phyloP scores from a whole-genome alignment of 768 basidiomycete genomes.

The Lactarius akahatsu region DNA sequence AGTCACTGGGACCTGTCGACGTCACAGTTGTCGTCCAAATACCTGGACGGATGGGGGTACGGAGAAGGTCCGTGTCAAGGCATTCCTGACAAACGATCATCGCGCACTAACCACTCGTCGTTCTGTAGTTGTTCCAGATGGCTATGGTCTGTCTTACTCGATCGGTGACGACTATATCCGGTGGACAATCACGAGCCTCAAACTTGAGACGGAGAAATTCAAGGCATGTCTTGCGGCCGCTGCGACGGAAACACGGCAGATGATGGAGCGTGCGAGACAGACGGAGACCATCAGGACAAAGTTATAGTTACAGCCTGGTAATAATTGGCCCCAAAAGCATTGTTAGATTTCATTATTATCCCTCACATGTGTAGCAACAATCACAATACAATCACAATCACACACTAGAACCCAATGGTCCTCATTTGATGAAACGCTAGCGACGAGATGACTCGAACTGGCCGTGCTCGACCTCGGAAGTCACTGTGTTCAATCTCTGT shows the following conservation, averaged over 20 bases:
- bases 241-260: slow-evolving; percentile 68
- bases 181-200: slow-evolving; percentile 86
- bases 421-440: too few relatives aligned
- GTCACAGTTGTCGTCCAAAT: slow-evolving; percentile 79
- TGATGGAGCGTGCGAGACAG: slow-evolving; percentile 63
- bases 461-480: too few relatives aligned
- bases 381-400: too few relatives aligned
- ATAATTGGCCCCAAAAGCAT: background rate
- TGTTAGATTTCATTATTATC: background rate
- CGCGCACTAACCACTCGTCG: background rate
- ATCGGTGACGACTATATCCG: slow-evolving; percentile 83
- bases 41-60: slow-evolving; percentile 95
- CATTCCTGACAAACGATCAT: background rate
- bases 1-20: slow-evolving; percentile 94
- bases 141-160: slow-evolving; percentile 90
- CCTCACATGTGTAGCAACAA: background rate
- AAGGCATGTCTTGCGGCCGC: slow-evolving; percentile 76
- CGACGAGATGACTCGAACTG: too few relatives aligned
- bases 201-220: slow-evolving; percentile 51
- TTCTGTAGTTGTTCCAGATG: slow-evolving; percentile 76
- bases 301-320: background rate
- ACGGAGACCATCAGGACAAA: slow-evolving; percentile 6
- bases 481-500: too few relatives aligned
- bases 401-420: too few relatives aligned
- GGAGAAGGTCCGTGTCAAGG: slow-evolving; percentile 72